Evolutionary conservation across 1,284 basidiomycete genomes (phyloP), one percentile per base, ranked within the genome.

Genomic region (Cryptococcus sp.): DNA sequence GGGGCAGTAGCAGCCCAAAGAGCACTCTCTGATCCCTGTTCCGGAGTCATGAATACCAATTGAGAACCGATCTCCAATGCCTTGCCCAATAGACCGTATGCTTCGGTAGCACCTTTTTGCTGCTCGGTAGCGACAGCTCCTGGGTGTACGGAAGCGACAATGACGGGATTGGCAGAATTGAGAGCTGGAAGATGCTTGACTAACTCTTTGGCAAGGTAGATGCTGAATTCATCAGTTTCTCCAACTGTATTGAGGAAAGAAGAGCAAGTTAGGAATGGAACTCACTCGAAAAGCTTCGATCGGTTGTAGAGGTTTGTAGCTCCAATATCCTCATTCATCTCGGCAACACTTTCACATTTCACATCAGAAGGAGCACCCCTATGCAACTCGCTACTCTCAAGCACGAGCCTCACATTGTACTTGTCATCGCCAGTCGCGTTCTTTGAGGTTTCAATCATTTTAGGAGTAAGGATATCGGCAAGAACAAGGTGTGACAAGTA

Each of bases 51-150:
- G 67, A 73, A 73, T 7, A 65, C 34, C 14, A 63, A 41, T 16
- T 51, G 52, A n/a, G 62, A 57, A 9, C 57, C 66, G 19, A 34
- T 52, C 50, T 67, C 64, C 42, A 73, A 51, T 2, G 53, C 51
- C 42, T 63, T 65, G 13, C 70, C 70, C 1, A 66, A 42, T 2
- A 54, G 36, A 7, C 62, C 62, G 54, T 73, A 73, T 1, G 67
- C 62, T 42, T 73, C 61, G 14, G 66, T 60, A 2, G 67, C 64
- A 36, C 66, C 67, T 40, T 61, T 41, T 53, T 70, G 63, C 49
- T 73, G 70, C 34, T 69, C 69, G 36, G 66, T 70, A 3, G 56
- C 51, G n/a, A 70, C 69, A 14, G 62, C 64, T 34, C 72, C 72
- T 1, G 72, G 72, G 49, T 74, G 72, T 19, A 62, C 61, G 21